Evolutionary conservation across 1,139 yeast species (phyloP), one percentile per base, ranked within the genome.

Genomic region (Kurtzmaniella quercitrusa): DNA sequence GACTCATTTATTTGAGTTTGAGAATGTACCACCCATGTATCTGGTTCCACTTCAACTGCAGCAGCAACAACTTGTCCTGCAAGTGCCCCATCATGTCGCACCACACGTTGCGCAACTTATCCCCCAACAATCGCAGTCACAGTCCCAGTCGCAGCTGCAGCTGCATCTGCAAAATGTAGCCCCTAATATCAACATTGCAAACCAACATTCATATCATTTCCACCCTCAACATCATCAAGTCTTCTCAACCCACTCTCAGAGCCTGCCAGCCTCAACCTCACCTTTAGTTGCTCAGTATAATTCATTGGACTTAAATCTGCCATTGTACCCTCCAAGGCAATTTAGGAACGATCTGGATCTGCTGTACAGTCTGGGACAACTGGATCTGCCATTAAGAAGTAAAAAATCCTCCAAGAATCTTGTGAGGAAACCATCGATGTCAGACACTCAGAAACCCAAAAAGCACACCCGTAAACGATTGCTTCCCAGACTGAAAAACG

Each of bases 401-500:
- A 38, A 42, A 34, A 34, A 34, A 9, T 44, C 41, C 27, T 23
- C 49, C 21, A 41, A 38, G 25, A 39, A 44, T 33, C 41, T 44
- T 24, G 40, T 43, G 40, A 40, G 40, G 40, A 49, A 55, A 46
- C 24, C 40, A 6, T 41, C 44, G 6, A 10, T 44, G 19, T n/a
- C 40, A 4, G 44, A 43, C 29, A 29, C 17, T 12, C 18, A 23
- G 42, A 54, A 52, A 42, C 60, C 63, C 15, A 69, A 67, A 48
- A 71, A 70, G 49, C 60, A 69, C 48, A 72, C 75, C 15, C 58
- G 77, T 42, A 62, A 73, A 51, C 62, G 75, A 45, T 55, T 69
- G 31, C 61, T 70, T 46, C 76, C 75, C 2, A 55, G 78, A 41
- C 67, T 76, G 6, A 69, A 67, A 45, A 66, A 59, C 36, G 80